A percentile compares a stretch with the other conserved stretches of the same genome.
These are phyloP conservation scores for Arabis hirsuta DNA, from an alignment of 345 rosid genomes.

Conservation along the genomic window DNA sequence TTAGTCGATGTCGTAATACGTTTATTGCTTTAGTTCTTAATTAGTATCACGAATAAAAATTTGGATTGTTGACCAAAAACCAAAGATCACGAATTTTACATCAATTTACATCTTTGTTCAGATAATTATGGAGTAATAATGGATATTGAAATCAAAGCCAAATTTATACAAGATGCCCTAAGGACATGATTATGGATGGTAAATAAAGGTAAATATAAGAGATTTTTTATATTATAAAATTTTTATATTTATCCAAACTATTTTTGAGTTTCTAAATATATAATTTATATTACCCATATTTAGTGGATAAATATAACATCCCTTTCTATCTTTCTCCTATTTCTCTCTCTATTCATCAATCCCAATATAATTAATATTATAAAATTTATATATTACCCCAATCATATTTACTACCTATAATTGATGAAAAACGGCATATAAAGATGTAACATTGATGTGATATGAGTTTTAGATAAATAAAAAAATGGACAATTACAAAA, in stretches of 20 bases:
- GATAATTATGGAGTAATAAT: background rate
- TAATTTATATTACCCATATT: too few relatives aligned
- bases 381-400: too few relatives aligned
- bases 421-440: background rate
- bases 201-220: too few relatives aligned
- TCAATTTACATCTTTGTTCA: background rate
- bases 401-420: background rate
- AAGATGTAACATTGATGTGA: background rate
- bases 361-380: too few relatives aligned
- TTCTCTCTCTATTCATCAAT: too few relatives aligned
- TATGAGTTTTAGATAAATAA: background rate
- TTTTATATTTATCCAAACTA: too few relatives aligned
- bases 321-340: too few relatives aligned
- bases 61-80: background rate
- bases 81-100: background rate
- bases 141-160: background rate
- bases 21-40: background rate
- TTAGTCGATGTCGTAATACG: background rate
- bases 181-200: too few relatives aligned
- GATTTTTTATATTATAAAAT: too few relatives aligned
- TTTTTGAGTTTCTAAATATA: too few relatives aligned
- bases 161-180: background rate
- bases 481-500: too few relatives aligned
- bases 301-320: too few relatives aligned
- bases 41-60: background rate